Percentiles rank a stretch among this genome's conserved stretches.
phyloP scores from a whole-genome alignment of 1,139 yeast species.

The Candida neerlandica region DNA sequence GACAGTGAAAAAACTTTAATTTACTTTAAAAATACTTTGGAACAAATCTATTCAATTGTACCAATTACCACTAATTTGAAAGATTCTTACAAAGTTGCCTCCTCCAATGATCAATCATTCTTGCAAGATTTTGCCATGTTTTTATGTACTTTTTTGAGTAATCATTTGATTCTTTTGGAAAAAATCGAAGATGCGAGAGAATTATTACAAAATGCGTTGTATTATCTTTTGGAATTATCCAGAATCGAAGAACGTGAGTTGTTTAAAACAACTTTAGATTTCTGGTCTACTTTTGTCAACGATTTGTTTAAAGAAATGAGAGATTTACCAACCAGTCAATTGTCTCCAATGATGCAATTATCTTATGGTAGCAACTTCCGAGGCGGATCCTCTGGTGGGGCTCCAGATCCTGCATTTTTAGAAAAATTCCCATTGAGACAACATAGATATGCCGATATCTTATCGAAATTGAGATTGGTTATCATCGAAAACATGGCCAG shows the following conservation, averaged over 20 bases:
- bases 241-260: slow-evolving; percentile 94
- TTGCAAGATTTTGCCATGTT: slow-evolving; percentile 95
- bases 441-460: slow-evolving; percentile 73
- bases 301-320: slow-evolving; percentile 86
- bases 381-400: slow-evolving; percentile 64
- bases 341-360: slow-evolving; percentile 76
- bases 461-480: slow-evolving; percentile 83
- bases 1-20: slow-evolving; percentile 70
- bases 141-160: slow-evolving; percentile 78
- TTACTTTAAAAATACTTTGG: slow-evolving; percentile 76
- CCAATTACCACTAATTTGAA: slow-evolving; percentile 78
- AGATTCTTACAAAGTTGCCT: slow-evolving; percentile 72
- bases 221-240: slow-evolving; percentile 81
- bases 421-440: slow-evolving; percentile 81
- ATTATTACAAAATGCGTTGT: slow-evolving; percentile 70
- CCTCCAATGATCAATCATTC: slow-evolving; percentile 86
- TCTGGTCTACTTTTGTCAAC: slow-evolving; percentile 85
- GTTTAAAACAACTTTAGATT: slow-evolving; percentile 92
- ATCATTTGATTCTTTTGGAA: slow-evolving; percentile 78
- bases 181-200: slow-evolving; percentile 58
- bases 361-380: slow-evolving; percentile 55
- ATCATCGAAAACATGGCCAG: slow-evolving; percentile 97
- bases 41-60: slow-evolving; percentile 67
- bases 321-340: slow-evolving; percentile 68
- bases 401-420: slow-evolving; percentile 80